Percentiles rank a stretch among this genome's conserved stretches.
phyloP scores from a whole-genome alignment of 1,284 basidiomycete genomes.

The Porphyrellus sp. region DNA sequence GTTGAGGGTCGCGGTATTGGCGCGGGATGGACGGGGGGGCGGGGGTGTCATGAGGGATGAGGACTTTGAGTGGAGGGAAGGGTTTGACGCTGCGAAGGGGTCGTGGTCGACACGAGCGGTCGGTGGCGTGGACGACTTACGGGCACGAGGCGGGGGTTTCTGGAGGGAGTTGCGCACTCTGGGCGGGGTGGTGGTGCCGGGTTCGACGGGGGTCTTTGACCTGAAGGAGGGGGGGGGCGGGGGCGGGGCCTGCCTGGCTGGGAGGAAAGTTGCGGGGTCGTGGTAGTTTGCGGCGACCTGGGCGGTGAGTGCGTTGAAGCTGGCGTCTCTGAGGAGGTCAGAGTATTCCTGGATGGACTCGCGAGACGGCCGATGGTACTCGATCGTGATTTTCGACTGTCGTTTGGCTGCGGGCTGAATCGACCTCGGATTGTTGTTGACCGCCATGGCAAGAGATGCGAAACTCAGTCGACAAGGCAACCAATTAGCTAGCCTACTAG shows the following conservation, averaged over 20 bases:
- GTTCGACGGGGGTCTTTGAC: constrained; percentile 44
- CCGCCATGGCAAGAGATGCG: too few species aligned
- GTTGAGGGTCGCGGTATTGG: constrained; percentile 74
- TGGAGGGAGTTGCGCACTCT: constrained; percentile 56
- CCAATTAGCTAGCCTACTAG: too few species aligned
- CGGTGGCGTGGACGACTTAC: constrained; percentile 39
- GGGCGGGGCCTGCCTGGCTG: constrained; percentile 54
- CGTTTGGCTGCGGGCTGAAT: constrained; percentile 57
- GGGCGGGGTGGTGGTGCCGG: constrained; percentile 32
- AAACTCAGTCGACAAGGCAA: too few species aligned
- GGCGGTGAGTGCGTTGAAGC: constrained; percentile 52
- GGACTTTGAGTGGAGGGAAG: background rate
- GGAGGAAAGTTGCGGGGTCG: constrained; percentile 36
- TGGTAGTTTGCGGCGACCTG: constrained; percentile 41
- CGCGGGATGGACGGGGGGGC: constrained; percentile 73
- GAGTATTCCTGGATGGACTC: constrained; percentile 70
- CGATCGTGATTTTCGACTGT: constrained; percentile 69
- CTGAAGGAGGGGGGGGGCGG: constrained; percentile 48
- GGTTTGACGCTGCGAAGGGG: constrained; percentile 48
- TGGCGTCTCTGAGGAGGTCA: constrained; percentile 61
- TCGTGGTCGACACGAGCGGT: constrained; percentile 36
- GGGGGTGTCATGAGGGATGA: constrained; percentile 38
- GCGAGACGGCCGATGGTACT: constrained; percentile 67
- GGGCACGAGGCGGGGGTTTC: constrained; percentile 49
- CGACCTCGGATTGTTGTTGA: too few species aligned